Conservation (phyloP, 202 grass and related monocot genomes). For the Bolboschoenoplectus hybrid region DNA sequence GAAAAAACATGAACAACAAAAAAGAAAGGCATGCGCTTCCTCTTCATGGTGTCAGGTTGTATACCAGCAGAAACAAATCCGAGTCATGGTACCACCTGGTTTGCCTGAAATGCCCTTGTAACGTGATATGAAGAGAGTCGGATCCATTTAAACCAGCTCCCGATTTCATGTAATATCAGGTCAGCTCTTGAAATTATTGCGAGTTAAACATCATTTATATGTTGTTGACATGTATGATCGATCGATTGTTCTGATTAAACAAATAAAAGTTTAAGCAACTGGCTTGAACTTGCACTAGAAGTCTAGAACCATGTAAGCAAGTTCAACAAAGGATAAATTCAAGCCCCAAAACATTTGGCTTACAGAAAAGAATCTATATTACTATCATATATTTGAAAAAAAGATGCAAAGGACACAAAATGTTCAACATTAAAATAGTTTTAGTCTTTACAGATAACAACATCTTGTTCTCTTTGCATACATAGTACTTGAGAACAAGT, state of each 20-base stretch:
- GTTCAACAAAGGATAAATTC: not conserved
- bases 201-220: not conserved
- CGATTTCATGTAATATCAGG: not conserved
- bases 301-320: not conserved
- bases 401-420: not conserved
- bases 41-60: not conserved
- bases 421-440: conserved; percentile 3
- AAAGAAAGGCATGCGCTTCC: too few relatives aligned
- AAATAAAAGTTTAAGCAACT: not conserved
- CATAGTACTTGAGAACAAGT: not conserved
- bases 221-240: not conserved
- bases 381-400: not conserved
- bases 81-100: not conserved
- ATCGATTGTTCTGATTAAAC: not conserved
- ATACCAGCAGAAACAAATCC: not conserved
- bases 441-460: conserved; percentile 15
- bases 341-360: not conserved
- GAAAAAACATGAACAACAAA: not conserved
- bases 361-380: not conserved
- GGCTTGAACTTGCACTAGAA: not conserved
- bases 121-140: not conserved
- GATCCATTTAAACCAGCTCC: not conserved
- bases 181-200: not conserved
- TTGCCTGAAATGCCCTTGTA: not conserved
- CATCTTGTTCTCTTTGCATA: not conserved